Evolutionary conservation across 768 basidiomycete genomes (phyloP).

Genomic region (Agaricus blazei): DNA sequence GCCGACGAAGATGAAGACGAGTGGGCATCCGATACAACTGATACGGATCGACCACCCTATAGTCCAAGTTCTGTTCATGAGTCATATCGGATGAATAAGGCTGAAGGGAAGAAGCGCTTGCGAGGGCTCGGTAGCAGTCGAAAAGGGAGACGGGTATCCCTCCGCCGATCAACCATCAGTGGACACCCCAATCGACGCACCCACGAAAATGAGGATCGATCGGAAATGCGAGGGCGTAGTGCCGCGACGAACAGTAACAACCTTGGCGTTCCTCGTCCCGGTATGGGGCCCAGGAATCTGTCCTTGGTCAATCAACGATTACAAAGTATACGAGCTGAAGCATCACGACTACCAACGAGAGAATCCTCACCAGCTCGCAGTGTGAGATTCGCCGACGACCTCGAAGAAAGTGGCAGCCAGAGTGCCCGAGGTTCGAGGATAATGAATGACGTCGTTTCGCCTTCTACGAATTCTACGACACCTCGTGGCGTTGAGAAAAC

Average conservation of each 20-base stretch:
- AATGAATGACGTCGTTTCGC: not conserved
- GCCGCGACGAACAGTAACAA: slow-evolving; percentile 8
- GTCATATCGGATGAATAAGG: slow-evolving; percentile 5
- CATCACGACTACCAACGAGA: slow-evolving; percentile 26
- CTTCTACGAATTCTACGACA: not conserved
- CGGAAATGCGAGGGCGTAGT: not conserved
- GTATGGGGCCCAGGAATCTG: slow-evolving; percentile 14
- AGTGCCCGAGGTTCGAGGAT: slow-evolving; percentile 1
- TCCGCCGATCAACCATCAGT: not conserved
- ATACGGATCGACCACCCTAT: slow-evolving; percentile 14
- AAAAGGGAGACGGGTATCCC: slow-evolving; percentile 1
- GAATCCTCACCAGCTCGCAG: slow-evolving; percentile 42
- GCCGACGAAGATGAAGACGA: slow-evolving; percentile 53
- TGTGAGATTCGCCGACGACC: slow-evolving; percentile 27
- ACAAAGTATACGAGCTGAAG: slow-evolving; percentile 25
- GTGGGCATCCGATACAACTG: slow-evolving; percentile 58
- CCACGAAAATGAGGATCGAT: not conserved
- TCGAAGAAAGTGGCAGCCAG: not conserved
- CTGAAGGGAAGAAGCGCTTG: slow-evolving; percentile 6
- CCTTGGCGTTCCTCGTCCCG: not conserved
- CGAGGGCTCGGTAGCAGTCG: slow-evolving; percentile 4
- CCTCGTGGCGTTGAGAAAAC: slow-evolving; percentile 1
- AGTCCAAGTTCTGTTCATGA: not conserved
- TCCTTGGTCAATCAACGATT: slow-evolving; percentile 24
- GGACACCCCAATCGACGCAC: not conserved